phyloP scores from a whole-genome alignment of 805 yeast genomes.

The Babjeviella inositovora region DNA sequence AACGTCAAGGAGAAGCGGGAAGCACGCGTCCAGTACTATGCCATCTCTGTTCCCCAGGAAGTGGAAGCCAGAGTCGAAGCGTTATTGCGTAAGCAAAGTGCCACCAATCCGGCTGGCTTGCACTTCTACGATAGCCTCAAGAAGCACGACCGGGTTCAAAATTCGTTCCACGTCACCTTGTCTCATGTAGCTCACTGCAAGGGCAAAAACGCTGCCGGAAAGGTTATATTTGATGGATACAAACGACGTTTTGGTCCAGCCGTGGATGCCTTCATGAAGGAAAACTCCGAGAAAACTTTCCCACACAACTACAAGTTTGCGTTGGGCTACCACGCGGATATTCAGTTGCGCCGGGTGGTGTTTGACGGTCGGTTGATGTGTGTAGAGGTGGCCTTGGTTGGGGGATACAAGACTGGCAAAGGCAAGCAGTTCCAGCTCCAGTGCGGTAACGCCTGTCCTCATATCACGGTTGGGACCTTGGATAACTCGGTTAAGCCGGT shows the following conservation, averaged over 20 bases:
- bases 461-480: slow-evolving; percentile 60
- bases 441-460: slow-evolving; percentile 31
- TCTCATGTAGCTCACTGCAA: slow-evolving; percentile 19
- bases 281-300: slow-evolving; percentile 2
- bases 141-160: slow-evolving; percentile 21
- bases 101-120: slow-evolving; percentile 16
- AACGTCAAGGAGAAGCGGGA: slow-evolving; percentile 6
- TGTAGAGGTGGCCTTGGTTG: slow-evolving; percentile 20
- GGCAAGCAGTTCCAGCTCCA: slow-evolving; percentile 5
- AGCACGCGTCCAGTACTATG: slow-evolving; percentile 3
- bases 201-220: slow-evolving; percentile 3
- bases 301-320: slow-evolving; percentile 1
- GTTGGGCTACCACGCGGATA: slow-evolving; percentile 12
- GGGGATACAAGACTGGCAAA: slow-evolving; percentile 3
- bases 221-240: slow-evolving; percentile 7
- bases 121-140: slow-evolving; percentile 10
- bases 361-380: slow-evolving; percentile 40
- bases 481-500: slow-evolving; percentile 25
- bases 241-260: slow-evolving; percentile 13
- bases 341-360: slow-evolving; percentile 25
- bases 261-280: slow-evolving; percentile 7
- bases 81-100: slow-evolving; percentile 3
- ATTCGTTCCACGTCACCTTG: slow-evolving; percentile 52
- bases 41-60: slow-evolving; percentile 4
- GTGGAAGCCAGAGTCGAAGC: slow-evolving; percentile 3